These are phyloP conservation scores for Fusarium coicis DNA, from an alignment of 2,329 filamentous ascomycete species.

Conservation along the genomic window DNA sequence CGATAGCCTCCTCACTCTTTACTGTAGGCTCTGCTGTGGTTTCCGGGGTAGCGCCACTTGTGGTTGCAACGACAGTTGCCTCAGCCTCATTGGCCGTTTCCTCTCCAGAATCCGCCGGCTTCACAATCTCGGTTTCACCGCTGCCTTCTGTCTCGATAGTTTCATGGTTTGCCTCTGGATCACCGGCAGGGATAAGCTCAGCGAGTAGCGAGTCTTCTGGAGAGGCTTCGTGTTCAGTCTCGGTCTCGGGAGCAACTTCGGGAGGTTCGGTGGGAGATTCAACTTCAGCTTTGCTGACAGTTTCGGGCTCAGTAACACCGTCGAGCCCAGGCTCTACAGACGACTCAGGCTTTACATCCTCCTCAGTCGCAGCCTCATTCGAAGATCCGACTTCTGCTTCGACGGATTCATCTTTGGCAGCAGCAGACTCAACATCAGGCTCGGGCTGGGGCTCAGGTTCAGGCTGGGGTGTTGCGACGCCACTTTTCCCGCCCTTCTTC, in stretches of 20 bases:
- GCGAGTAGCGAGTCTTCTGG: conserved; percentile 3
- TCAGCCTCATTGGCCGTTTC: not conserved
- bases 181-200: not conserved
- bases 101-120: not conserved
- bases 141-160: not conserved
- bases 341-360: not conserved
- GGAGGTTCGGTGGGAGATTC: not conserved
- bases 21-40: not conserved
- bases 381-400: not conserved
- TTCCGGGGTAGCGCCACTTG: not conserved
- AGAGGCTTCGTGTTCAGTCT: not conserved
- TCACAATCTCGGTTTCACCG: not conserved
- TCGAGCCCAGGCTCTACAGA: not conserved
- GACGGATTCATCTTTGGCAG: not conserved
- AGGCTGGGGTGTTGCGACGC: not conserved
- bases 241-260: not conserved
- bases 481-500: conserved; percentile 12
- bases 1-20: conserved; percentile 1
- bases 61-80: not conserved
- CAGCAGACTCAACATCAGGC: not conserved
- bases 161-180: not conserved
- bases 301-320: not conserved
- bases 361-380: not conserved
- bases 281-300: not conserved
- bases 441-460: not conserved